A percentile compares a stretch with the other conserved stretches of the same genome.
Evolutionary conservation across 1,284 basidiomycete species (phyloP).

Genomic region (Xerocomus cyaneibrunnescens): DNA sequence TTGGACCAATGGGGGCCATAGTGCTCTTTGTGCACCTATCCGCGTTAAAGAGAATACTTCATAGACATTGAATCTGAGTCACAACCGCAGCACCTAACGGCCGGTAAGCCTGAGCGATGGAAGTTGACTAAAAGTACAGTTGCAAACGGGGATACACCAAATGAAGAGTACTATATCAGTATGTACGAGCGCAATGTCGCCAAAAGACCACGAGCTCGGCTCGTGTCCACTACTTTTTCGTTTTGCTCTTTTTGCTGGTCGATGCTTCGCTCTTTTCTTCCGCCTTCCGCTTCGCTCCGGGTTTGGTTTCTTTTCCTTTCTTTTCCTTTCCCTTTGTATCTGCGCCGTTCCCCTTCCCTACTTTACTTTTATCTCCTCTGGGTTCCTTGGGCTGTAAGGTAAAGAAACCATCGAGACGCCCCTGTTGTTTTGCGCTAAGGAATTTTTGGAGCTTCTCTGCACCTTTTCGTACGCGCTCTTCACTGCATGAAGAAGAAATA

Average conservation of each 20-base stretch:
- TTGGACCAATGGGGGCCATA: too few species aligned
- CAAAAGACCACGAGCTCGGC: background rate
- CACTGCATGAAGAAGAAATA: conserved; percentile 48
- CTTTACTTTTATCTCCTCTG: conserved; percentile 44
- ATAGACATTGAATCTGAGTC: too few species aligned
- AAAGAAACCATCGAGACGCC: conserved; percentile 95
- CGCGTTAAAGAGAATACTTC: too few species aligned
- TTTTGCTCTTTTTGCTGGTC: conserved; percentile 35
- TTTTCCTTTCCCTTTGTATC: conserved; percentile 27
- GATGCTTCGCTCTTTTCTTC: conserved; percentile 35
- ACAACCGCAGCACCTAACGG: too few species aligned
- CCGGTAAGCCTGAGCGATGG: too few species aligned
- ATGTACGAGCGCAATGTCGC: background rate
- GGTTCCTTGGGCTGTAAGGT: conserved; percentile 60
- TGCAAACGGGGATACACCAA: conserved; percentile 13
- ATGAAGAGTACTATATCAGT: background rate
- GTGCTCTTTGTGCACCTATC: too few species aligned
- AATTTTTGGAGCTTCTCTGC: conserved; percentile 91
- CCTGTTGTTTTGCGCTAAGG: conserved; percentile 92
- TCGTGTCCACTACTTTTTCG: conserved; percentile 23
- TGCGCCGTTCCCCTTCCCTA: conserved; percentile 31
- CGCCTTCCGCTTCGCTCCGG: conserved; percentile 64
- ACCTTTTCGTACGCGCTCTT: conserved; percentile 95
- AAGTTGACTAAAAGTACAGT: conserved; percentile 17
- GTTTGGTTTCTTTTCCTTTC: conserved; percentile 36